These are phyloP conservation scores for Metrosideros polymorpha DNA, from an alignment of 441 rosid genomes.

Conservation along the genomic window DNA sequence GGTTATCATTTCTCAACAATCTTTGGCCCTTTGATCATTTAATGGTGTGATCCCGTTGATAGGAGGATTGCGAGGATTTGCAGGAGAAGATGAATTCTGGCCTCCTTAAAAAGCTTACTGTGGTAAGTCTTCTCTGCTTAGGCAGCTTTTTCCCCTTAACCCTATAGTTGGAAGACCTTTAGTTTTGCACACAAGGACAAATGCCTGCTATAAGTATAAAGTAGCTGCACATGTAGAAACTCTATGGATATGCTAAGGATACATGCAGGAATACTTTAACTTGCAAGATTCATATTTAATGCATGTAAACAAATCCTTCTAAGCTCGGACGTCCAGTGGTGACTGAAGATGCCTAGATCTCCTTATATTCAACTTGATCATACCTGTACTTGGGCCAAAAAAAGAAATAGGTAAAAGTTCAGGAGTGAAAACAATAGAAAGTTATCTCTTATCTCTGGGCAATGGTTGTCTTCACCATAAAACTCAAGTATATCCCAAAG, in stretches of 20 bases:
- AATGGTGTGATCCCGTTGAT: constrained; percentile 1
- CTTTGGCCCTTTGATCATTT: not conserved
- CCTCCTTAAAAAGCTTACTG: constrained; percentile 18
- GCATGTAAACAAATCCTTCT: not conserved
- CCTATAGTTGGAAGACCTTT: not conserved
- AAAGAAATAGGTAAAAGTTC: not conserved
- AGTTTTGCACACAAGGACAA: not conserved
- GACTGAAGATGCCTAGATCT: not conserved
- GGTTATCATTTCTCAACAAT: not conserved
- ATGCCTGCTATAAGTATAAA: not conserved
- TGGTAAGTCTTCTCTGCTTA: constrained; percentile 21
- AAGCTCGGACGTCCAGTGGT: not conserved
- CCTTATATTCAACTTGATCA: not conserved
- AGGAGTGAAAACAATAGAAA: not conserved
- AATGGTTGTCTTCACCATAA: not conserved
- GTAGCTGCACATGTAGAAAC: not conserved
- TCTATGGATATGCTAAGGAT: not conserved
- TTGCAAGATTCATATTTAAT: not conserved
- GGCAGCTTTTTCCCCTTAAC: not conserved
- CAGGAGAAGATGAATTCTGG: constrained; percentile 23
- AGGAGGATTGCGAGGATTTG: constrained; percentile 57
- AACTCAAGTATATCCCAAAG: not conserved
- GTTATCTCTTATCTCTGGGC: not conserved
- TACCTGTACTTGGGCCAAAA: not conserved
- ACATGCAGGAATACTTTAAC: not conserved